phyloP scores from a whole-genome alignment of 805 yeast genomes.

The Clavispora fructus region DNA sequence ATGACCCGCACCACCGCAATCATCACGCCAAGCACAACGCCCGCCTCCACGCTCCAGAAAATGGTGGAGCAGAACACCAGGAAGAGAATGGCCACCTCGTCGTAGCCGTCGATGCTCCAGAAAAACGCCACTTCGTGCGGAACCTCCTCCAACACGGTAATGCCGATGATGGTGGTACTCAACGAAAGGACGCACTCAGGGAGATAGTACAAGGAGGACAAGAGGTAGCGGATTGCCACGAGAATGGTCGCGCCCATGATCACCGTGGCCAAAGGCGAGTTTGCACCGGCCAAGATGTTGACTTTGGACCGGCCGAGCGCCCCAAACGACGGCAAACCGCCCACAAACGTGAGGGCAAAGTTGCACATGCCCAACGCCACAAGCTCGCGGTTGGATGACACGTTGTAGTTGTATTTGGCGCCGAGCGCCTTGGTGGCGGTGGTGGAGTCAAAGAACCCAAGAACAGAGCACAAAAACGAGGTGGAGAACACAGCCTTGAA shows the following conservation, averaged over 20 bases:
- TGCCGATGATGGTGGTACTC: constrained; percentile 38
- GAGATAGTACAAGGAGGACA: constrained; percentile 21
- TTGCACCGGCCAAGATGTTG: constrained; percentile 41
- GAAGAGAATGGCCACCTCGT: constrained; percentile 17
- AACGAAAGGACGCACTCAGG: constrained; percentile 32
- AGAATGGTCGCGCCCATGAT: constrained; percentile 25
- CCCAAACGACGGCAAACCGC: constrained; percentile 33
- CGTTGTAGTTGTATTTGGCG: constrained; percentile 26
- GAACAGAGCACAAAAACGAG: constrained; percentile 27
- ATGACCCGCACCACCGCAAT: constrained; percentile 32
- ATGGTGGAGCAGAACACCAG: constrained; percentile 23
- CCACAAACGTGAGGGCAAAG: constrained; percentile 21
- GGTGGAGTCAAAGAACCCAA: constrained; percentile 33
- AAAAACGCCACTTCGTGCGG: constrained; percentile 43
- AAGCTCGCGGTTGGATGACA: constrained; percentile 29
- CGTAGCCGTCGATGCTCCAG: constrained; percentile 19
- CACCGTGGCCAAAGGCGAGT: constrained; percentile 35
- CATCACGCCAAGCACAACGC: constrained; percentile 30
- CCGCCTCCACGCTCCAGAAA: constrained; percentile 36
- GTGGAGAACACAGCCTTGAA: constrained; percentile 23
- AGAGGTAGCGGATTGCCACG: constrained; percentile 19
- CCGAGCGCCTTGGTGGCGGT: constrained; percentile 30
- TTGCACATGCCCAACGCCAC: constrained; percentile 29
- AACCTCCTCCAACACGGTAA: constrained; percentile 43
- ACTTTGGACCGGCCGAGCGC: constrained; percentile 33